A percentile compares a stretch with the other conserved stretches of the same genome.
Conservation (phyloP, 495 filamentous ascomycete genomes). For the Glonium stellatum region DNA sequence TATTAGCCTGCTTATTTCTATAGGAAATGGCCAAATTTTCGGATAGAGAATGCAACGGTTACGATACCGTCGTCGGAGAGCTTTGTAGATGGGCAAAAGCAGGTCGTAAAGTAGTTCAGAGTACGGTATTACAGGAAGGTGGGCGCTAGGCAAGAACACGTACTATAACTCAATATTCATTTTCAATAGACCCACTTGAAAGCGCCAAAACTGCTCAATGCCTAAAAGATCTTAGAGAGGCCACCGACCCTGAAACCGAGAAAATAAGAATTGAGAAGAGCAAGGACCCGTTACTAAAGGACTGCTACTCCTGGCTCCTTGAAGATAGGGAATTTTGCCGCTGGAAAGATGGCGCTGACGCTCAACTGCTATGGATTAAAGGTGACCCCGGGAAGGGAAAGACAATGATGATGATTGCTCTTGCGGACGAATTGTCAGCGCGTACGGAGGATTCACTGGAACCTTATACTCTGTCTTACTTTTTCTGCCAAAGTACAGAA, state of each 20-base stretch:
- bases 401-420: neutral
- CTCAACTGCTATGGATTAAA: neutral
- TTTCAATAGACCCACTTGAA: no score
- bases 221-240: neutral
- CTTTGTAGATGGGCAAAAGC: no score
- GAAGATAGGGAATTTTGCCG: slow-evolving; percentile 33
- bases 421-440: neutral
- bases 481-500: slow-evolving; percentile 19
- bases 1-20: no score
- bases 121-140: no score
- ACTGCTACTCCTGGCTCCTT: slow-evolving; percentile 43
- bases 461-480: neutral
- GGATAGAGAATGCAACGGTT: no score
- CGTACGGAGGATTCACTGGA: neutral
- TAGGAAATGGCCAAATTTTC: no score
- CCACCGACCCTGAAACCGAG: slow-evolving; percentile 26
- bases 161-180: no score
- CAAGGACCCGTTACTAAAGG: slow-evolving; percentile 39
- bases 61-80: no score
- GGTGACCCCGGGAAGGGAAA: neutral
- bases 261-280: slow-evolving; percentile 38
- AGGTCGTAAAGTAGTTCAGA: no score
- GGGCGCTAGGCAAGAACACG: no score
- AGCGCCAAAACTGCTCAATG: no score
- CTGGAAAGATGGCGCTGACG: neutral